phyloP scores from a whole-genome alignment of 257 asterid species.

The Ilex asprella region DNA sequence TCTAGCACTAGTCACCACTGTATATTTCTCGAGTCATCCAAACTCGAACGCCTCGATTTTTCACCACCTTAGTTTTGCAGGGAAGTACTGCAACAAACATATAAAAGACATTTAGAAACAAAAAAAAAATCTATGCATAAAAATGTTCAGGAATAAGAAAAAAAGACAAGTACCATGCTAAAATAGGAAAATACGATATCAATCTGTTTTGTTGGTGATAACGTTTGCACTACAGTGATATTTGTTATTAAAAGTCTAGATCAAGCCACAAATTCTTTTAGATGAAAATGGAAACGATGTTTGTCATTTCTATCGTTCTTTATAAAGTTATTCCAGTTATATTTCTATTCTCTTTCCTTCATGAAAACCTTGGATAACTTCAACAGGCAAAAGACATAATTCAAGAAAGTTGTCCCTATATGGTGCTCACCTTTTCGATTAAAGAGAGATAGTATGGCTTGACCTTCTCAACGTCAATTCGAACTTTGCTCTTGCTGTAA shows the following conservation, averaged over 20 bases:
- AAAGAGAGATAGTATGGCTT: slow-evolving; percentile 78
- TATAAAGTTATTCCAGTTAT: background rate
- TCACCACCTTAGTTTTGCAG: slow-evolving; percentile 50
- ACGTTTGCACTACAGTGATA: background rate
- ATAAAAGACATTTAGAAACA: too few relatives aligned
- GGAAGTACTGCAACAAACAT: slow-evolving; percentile 42
- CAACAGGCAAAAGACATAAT: too few relatives aligned
- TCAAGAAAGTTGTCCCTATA: background rate
- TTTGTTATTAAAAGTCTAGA: background rate
- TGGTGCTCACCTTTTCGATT: slow-evolving; percentile 43
- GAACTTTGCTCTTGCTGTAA: slow-evolving; percentile 74
- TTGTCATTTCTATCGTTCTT: background rate
- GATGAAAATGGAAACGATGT: background rate
- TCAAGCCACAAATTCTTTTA: background rate
- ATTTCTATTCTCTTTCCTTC: background rate
- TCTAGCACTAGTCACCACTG: too few relatives aligned
- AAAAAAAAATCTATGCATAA: background rate
- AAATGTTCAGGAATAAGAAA: background rate
- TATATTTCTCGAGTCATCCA: background rate
- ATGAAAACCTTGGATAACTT: too few relatives aligned
- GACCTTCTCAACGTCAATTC: slow-evolving; percentile 58
- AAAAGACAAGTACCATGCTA: background rate
- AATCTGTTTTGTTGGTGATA: too few relatives aligned
- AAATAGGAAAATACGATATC: too few relatives aligned
- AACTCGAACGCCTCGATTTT: background rate